These are phyloP conservation scores for Cinnamomum micranthum DNA, from an alignment of 164 flowering plant genomes.

Conservation along the genomic window DNA sequence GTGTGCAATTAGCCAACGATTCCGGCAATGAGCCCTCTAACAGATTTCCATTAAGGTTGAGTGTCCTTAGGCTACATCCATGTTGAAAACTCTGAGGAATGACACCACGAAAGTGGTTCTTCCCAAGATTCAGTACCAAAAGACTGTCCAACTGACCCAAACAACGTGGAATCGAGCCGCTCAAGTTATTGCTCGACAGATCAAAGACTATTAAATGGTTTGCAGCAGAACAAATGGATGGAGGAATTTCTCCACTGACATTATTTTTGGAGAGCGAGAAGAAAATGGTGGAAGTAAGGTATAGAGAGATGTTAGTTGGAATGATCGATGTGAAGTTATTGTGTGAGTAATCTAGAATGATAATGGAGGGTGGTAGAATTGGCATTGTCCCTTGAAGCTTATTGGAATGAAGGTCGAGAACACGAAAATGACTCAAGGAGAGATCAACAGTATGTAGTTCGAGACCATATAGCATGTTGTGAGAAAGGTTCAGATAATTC, in stretches of 20 bases:
- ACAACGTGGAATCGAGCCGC: conserved; percentile 42
- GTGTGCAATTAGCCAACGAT: conserved; percentile 42
- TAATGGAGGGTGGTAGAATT: conserved; percentile 11
- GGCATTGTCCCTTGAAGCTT: conserved; percentile 30
- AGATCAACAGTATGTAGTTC: conserved; percentile 3
- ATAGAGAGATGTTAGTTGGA: conserved; percentile 8
- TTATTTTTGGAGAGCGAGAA: conserved; percentile 38
- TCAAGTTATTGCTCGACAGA: conserved; percentile 43
- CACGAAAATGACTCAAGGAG: not conserved
- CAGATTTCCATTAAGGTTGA: conserved; percentile 43
- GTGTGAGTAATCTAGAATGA: conserved; percentile 37
- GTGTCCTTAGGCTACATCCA: conserved; percentile 28
- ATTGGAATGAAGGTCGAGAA: conserved; percentile 47
- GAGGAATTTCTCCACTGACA: conserved; percentile 41
- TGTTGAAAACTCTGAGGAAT: conserved; percentile 30
- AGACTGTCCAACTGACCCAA: conserved; percentile 17
- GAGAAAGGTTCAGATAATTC: not conserved
- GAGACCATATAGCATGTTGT: conserved; percentile 11
- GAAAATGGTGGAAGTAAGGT: conserved; percentile 8
- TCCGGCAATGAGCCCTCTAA: conserved; percentile 44
- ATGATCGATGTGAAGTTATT: conserved; percentile 31
- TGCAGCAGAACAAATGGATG: conserved; percentile 41
- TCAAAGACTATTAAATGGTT: conserved; percentile 34
- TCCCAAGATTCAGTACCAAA: conserved; percentile 39
- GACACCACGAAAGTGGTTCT: conserved; percentile 36